phyloP scores from a whole-genome alignment of 2,329 filamentous ascomycete species.

The Epichloe glyceriae region DNA sequence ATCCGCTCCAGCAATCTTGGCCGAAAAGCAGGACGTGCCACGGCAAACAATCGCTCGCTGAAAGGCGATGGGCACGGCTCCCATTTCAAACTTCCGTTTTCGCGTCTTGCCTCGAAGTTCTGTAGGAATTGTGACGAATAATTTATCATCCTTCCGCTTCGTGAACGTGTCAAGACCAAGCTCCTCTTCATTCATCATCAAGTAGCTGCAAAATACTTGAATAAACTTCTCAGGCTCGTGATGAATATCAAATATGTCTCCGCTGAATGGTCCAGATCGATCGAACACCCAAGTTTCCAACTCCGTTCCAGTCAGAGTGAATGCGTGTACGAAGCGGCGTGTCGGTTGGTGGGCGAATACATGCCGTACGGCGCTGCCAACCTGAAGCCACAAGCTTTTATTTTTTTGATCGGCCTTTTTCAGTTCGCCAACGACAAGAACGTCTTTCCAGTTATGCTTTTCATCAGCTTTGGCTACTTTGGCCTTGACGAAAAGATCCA shows the following conservation, averaged over 20 bases:
- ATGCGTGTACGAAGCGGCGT: neutral
- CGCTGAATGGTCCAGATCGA: constrained; percentile 4
- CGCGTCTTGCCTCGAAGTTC: neutral
- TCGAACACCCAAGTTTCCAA: constrained; percentile 5
- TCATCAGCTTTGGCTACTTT: neutral
- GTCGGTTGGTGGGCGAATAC: constrained; percentile 1
- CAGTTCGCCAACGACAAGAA: neutral
- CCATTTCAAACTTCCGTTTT: neutral
- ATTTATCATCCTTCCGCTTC: neutral
- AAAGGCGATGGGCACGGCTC: neutral
- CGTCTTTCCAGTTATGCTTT: neutral
- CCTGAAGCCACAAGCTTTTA: constrained; percentile 1
- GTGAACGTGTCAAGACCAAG: constrained; percentile 7
- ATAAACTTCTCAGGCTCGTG: neutral
- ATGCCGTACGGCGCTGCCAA: constrained; percentile 2
- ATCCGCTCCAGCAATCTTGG: neutral
- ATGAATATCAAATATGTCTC: constrained; percentile 2
- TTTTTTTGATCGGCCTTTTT: constrained; percentile 1
- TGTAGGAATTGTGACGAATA: neutral
- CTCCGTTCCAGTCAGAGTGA: neutral
- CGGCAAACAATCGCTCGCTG: neutral
- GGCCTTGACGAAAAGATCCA: neutral
- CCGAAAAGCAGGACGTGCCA: neutral
- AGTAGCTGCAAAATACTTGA: constrained; percentile 1
- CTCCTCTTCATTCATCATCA: constrained; percentile 5